Evolutionary conservation across 305 asterid genomes (phyloP).

Genomic region (Solanum aculeatissimum): DNA sequence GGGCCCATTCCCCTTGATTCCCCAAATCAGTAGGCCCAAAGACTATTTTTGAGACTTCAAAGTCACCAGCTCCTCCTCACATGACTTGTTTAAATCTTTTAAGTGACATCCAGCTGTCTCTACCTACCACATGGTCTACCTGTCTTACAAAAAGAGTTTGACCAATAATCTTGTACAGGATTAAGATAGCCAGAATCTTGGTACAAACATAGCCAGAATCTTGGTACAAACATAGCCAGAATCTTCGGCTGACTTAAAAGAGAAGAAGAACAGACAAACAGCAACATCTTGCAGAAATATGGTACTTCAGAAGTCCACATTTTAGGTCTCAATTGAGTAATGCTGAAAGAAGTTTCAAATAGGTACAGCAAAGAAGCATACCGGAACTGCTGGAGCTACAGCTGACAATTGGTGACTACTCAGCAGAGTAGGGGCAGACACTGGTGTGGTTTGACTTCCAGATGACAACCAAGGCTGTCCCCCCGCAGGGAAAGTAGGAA

Average conservation of each 20-base stretch:
- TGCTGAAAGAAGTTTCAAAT: not conserved
- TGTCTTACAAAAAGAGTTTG: too few species aligned
- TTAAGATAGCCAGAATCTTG: too few species aligned
- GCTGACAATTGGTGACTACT: slow-evolving; percentile 31
- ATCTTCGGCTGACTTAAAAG: not conserved
- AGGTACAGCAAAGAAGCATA: slow-evolving; percentile 15
- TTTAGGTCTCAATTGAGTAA: not conserved
- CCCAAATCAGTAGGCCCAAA: too few species aligned
- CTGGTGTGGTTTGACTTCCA: slow-evolving; percentile 43
- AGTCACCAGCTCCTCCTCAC: too few species aligned
- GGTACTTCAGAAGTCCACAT: not conserved
- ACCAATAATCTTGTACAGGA: too few species aligned
- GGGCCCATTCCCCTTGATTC: too few species aligned
- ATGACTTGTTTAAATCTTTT: too few species aligned
- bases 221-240: not conserved
- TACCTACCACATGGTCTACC: too few species aligned
- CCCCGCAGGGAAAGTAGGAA: slow-evolving; percentile 39
- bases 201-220: too few species aligned
- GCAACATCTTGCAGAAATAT: not conserved
- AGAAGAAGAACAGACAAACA: not conserved
- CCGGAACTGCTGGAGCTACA: slow-evolving; percentile 30
- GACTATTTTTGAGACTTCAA: too few species aligned
- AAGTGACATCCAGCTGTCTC: too few species aligned
- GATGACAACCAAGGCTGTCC: slow-evolving; percentile 66
- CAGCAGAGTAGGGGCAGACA: slow-evolving; percentile 50